Evolutionary conservation across 257 asterid genomes (phyloP), one percentile per base, ranked within the genome.

Genomic region (Jacaranda copaia): DNA sequence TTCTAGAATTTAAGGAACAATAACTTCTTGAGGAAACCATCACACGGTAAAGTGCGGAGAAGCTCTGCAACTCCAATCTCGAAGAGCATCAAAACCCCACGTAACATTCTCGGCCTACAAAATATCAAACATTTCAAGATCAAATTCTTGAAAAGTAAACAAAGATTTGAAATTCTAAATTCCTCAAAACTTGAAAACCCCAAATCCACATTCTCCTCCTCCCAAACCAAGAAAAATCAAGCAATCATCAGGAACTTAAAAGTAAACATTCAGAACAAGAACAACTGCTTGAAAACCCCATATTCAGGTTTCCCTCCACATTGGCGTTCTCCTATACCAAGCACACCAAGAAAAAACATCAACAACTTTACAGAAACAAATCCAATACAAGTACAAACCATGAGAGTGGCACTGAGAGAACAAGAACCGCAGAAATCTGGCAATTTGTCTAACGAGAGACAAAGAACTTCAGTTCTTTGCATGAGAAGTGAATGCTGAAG

Each of bases 401-500:
- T 4, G 13, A 14, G 4, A 79, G 16, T 3, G 15, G n/a, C 61
- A 32, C 8, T 6, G 12, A 14, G 8, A 53, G 73, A n/a, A 48
- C 20, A 25, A 11, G 70, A 45, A 40, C 43, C 32, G 49, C 42
- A 38, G 71, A 20, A 74, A 62, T 32, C 49, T 36, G 18, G 68
- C 72, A 59, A 35, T 35, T 60, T 4, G 68, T 38, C n/a, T 46
- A 46, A 43, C 32, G 25, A 42, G 51, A 48, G 4, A 61, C 70
- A 55, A 75, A 49, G 3, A 38, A 39, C 55, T 51, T 67, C 43
- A 66, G 43, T 45, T 64, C 45, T 74, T 49, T 46, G 87, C 83
- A 81, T 81, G 81, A 65, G 74, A 80, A 56, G 67, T 61, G 62
- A 55, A 76, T 40, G 25, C 66, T 46, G 78, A 43, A 48, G 71